Evolutionary conservation across 2,329 filamentous ascomycete genomes (phyloP).

Genomic region (Beauveria brongniartii): DNA sequence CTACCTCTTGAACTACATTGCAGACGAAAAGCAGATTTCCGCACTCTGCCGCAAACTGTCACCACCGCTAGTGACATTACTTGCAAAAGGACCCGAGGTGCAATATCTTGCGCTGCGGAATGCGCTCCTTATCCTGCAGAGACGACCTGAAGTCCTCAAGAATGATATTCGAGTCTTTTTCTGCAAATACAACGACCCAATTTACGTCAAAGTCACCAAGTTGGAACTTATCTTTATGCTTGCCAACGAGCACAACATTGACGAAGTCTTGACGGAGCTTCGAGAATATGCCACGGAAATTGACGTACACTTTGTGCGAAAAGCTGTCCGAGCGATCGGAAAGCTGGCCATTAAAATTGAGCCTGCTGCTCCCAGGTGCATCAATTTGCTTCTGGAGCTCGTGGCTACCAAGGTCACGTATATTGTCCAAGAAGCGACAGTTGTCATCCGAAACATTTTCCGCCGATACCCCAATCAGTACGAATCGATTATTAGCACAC

Average conservation of each 20-base stretch:
- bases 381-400: slow-evolving; percentile 83
- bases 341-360: slow-evolving; percentile 99
- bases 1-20: slow-evolving; percentile 98
- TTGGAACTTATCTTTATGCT: slow-evolving; percentile 99
- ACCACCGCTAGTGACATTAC: slow-evolving; percentile 84
- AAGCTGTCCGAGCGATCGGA: slow-evolving; percentile 93
- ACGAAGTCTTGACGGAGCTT: slow-evolving; percentile 86
- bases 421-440: slow-evolving; percentile 97
- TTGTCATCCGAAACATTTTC: slow-evolving; percentile 98
- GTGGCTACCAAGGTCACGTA: slow-evolving; percentile 98
- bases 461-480: slow-evolving; percentile 98
- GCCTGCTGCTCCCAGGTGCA: slow-evolving; percentile 81
- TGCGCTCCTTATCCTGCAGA: slow-evolving; percentile 85
- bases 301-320: slow-evolving; percentile 96
- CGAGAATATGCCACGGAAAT: slow-evolving; percentile 97
- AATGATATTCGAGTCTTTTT: slow-evolving; percentile 99
- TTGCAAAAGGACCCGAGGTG: slow-evolving; percentile 96
- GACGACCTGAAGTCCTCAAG: slow-evolving; percentile 82
- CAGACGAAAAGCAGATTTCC: slow-evolving; percentile 80
- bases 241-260: slow-evolving; percentile 89
- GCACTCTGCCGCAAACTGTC: slow-evolving; percentile 87
- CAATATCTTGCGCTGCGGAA: slow-evolving; percentile 94
- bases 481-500: slow-evolving; percentile 90
- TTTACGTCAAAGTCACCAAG: slow-evolving; percentile 99
- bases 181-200: slow-evolving; percentile 99